Evolutionary conservation across 179 eudicot species (phyloP).

Genomic region (Pouteria campechiana): DNA sequence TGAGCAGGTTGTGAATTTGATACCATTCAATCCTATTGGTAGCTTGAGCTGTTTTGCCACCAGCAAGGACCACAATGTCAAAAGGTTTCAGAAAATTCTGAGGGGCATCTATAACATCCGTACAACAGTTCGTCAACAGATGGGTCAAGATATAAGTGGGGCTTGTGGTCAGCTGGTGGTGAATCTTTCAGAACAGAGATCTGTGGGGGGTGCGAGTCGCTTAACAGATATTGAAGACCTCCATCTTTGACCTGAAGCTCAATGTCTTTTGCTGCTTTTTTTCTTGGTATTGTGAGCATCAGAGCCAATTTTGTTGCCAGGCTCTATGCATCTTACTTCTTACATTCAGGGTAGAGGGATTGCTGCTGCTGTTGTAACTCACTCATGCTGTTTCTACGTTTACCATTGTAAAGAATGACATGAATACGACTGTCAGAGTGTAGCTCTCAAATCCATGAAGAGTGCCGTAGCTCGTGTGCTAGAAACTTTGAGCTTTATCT

Average conservation of each 20-base stretch:
- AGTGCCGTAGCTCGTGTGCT: too few relatives aligned
- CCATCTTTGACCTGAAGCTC: conserved; percentile 32
- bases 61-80: conserved; percentile 51
- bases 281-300: too few relatives aligned
- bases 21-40: conserved; percentile 92
- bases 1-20: conserved; percentile 72
- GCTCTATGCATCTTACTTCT: too few relatives aligned
- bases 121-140: conserved; percentile 87
- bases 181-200: conserved; percentile 28
- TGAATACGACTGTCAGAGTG: too few relatives aligned
- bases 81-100: conserved; percentile 54
- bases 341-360: too few relatives aligned
- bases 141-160: conserved; percentile 98
- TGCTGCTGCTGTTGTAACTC: too few relatives aligned
- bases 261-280: too few relatives aligned
- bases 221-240: conserved; percentile 90
- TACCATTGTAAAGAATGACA: too few relatives aligned
- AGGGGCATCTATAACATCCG: conserved; percentile 59
- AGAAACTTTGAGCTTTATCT: too few relatives aligned
- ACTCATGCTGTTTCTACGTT: too few relatives aligned
- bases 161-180: conserved; percentile 97
- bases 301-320: too few relatives aligned
- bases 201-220: conserved; percentile 13
- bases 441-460: too few relatives aligned
- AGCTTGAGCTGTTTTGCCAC: conserved; percentile 49